Evolutionary conservation across 805 yeast species (phyloP).

Genomic region (Metschnikowia matae): DNA sequence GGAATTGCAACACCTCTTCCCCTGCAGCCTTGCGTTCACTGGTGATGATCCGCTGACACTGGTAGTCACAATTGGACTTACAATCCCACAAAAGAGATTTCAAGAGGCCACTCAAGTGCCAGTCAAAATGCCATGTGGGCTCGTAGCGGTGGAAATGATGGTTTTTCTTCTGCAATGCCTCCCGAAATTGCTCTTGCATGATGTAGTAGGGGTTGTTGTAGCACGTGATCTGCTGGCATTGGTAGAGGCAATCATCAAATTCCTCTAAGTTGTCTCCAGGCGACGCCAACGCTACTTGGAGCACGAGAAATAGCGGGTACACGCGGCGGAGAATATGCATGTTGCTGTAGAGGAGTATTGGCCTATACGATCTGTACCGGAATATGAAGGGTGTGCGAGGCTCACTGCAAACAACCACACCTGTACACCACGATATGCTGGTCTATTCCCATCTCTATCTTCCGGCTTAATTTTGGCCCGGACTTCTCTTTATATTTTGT

Average conservation of each 20-base stretch:
- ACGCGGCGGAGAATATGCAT: constrained; percentile 1
- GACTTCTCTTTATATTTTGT: no score
- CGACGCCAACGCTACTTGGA: constrained; percentile 26
- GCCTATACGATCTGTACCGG: background rate
- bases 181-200: constrained; percentile 22
- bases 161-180: constrained; percentile 15
- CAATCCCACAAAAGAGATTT: constrained; percentile 40
- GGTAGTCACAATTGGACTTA: constrained; percentile 79
- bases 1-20: constrained; percentile 75
- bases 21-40: constrained; percentile 41
- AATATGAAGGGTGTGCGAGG: constrained; percentile 1
- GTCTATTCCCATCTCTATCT: no score
- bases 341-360: background rate
- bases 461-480: no score
- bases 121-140: constrained; percentile 33
- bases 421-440: background rate
- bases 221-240: constrained; percentile 44
- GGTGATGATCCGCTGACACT: constrained; percentile 80
- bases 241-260: constrained; percentile 50
- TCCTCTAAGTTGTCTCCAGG: constrained; percentile 60
- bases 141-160: constrained; percentile 24
- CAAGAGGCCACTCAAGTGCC: constrained; percentile 41
- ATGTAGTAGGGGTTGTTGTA: constrained; percentile 25
- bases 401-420: background rate
- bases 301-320: background rate